Percentiles rank a stretch among this genome's conserved stretches.
Evolutionary conservation across 257 asterid genomes (phyloP).

Genomic region (Jaltomata sinuosa): DNA sequence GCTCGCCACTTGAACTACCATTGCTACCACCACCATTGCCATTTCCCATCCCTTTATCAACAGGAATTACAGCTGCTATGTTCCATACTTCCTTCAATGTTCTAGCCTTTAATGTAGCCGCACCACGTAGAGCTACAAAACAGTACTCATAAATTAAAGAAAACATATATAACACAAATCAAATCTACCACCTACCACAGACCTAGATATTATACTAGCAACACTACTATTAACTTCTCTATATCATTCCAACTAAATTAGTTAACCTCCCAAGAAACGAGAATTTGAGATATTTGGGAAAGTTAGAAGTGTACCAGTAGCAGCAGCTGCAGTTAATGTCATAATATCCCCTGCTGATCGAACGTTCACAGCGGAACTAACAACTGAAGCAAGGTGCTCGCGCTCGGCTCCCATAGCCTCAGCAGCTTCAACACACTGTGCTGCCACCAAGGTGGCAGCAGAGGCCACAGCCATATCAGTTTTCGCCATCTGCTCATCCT

Average conservation of each 20-base stretch:
- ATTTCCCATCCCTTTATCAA: slow-evolving; percentile 60
- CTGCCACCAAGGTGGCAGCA: slow-evolving; percentile 93
- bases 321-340: slow-evolving; percentile 97
- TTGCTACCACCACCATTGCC: slow-evolving; percentile 36
- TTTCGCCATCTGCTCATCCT: slow-evolving; percentile 76
- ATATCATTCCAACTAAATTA: too few species aligned
- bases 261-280: too few species aligned
- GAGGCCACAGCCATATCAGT: slow-evolving; percentile 97
- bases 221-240: not conserved
- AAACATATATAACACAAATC: not conserved
- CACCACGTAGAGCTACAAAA: slow-evolving; percentile 74
- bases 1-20: slow-evolving; percentile 76
- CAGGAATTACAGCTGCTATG: slow-evolving; percentile 77
- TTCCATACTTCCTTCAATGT: slow-evolving; percentile 90
- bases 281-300: not conserved
- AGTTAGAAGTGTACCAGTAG: slow-evolving; percentile 48
- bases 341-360: slow-evolving; percentile 89
- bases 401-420: slow-evolving; percentile 98
- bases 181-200: not conserved
- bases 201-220: not conserved
- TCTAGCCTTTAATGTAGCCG: slow-evolving; percentile 89
- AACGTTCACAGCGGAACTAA: slow-evolving; percentile 90
- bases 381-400: slow-evolving; percentile 69
- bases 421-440: slow-evolving; percentile 95
- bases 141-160: not conserved